Evolutionary conservation across 495 filamentous ascomycete genomes (phyloP).

Genomic region (Aspergillus steynii): DNA sequence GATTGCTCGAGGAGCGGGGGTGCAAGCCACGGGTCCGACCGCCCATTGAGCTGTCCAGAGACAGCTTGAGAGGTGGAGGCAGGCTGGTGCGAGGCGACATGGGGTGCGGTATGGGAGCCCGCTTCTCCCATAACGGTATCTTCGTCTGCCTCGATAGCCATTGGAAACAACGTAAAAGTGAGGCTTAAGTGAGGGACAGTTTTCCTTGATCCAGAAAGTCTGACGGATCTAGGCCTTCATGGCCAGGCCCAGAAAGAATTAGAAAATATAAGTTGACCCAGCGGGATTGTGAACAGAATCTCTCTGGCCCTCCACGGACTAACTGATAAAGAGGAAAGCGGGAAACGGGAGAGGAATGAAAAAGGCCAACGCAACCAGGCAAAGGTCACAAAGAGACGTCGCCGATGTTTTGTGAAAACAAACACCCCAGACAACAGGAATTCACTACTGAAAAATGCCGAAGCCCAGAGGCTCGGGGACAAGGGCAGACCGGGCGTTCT

Average conservation of each 20-base stretch:
- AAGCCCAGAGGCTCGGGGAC: slow-evolving; percentile 7
- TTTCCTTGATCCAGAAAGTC: slow-evolving; percentile 5
- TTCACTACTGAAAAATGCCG: background rate
- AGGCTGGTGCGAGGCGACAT: slow-evolving; percentile 20
- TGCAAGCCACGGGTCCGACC: slow-evolving; percentile 28
- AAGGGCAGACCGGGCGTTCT: background rate
- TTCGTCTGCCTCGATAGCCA: slow-evolving; percentile 39
- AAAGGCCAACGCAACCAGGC: background rate
- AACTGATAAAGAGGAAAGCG: background rate
- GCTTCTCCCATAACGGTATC: slow-evolving; percentile 44
- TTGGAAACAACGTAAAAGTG: background rate
- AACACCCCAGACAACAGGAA: background rate
- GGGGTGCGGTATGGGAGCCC: slow-evolving; percentile 21
- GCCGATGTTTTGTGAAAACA: background rate
- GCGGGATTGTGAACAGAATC: background rate
- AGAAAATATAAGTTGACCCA: background rate
- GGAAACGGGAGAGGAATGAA: background rate
- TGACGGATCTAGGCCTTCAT: slow-evolving; percentile 24
- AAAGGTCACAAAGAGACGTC: background rate
- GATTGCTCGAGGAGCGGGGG: slow-evolving; percentile 29
- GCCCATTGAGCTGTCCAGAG: slow-evolving; percentile 20
- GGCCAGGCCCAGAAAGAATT: slow-evolving; percentile 10
- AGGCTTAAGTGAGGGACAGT: slow-evolving; percentile 2
- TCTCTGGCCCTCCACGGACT: background rate
- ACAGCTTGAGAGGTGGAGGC: slow-evolving; percentile 6